Evolutionary conservation across 1,139 yeast genomes (phyloP), one percentile per base, ranked within the genome.

Genomic region (Geotrichum histeridarum): DNA sequence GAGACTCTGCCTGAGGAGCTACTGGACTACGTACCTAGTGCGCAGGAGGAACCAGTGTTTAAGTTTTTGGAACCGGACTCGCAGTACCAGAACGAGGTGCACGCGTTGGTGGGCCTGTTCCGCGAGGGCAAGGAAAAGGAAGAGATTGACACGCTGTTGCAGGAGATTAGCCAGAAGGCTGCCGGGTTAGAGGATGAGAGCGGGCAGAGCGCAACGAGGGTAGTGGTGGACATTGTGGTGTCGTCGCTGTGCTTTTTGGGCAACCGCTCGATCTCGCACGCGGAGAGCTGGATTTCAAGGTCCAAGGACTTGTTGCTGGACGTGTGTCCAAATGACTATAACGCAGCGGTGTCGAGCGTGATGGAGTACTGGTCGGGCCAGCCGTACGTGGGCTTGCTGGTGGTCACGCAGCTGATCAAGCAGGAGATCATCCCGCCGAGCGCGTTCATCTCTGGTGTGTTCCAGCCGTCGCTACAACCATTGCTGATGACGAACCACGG

Each of bases 261-360:
- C 31, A 85, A 89, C 48, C 79, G 98, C 67, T 90, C 98, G 0
- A 79, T 91, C 47, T 87, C 95, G 22, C 95, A 95, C 55, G 90
- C 90, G 42, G 84, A 83, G 54, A 82, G 82, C 61, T 83, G 86
- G 67, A 75, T 89, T 57, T 76, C 78, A 42, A 78, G 83, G 57
- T 79, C 83, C 53, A 70, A 76, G 38, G 76, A 75, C 47, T 77
- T 82, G 55, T 71, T 91, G 60, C 69, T 73, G 55, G 75, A 76
- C 27, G 68, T 83, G 22, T 54, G 56, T 37, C 50, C 47, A 18
- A 46, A 44, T 31, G 55, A 53, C 44, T 51, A 54, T 38, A 49
- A 35, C n/a, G 37, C 52, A 6, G 46, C 76, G 73, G 79, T 87
- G 50, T 84, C 83, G 52, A 78, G 90, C 1, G 82, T 86, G 8